Percentiles rank a stretch among this genome's conserved stretches.
Conservation (phyloP, 768 basidiomycete genomes). For the Postia placenta region DNA sequence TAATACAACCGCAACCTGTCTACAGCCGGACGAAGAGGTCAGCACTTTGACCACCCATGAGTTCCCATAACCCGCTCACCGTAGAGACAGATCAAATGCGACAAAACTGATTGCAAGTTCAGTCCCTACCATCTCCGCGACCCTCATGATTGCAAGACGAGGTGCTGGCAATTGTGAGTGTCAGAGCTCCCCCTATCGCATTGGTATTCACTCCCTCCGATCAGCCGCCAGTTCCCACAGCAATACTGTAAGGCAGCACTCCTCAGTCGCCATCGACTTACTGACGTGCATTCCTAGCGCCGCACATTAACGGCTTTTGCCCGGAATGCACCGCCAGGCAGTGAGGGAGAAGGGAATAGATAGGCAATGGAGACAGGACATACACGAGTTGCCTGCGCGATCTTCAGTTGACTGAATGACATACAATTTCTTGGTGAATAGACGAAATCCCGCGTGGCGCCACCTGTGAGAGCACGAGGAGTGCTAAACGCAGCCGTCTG, state of each 20-base stretch:
- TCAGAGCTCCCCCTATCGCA: too few species aligned
- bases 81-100: slow-evolving; percentile 1
- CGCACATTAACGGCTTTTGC: slow-evolving; percentile 55
- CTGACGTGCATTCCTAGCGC: slow-evolving; percentile 32
- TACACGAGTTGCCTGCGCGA: too few species aligned
- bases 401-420: too few species aligned
- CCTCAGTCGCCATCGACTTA: slow-evolving; percentile 3
- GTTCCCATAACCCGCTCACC: too few species aligned
- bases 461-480: too few species aligned
- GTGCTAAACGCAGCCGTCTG: too few species aligned
- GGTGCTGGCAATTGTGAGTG: slow-evolving; percentile 46
- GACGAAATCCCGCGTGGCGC: too few species aligned
- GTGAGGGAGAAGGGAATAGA: too few species aligned
- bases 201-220: slow-evolving; percentile 7
- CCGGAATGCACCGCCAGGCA: slow-evolving; percentile 35
- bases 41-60: slow-evolving; percentile 3
- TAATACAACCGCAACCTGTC: too few species aligned
- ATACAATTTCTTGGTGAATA: too few species aligned
- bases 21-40: slow-evolving; percentile 34
- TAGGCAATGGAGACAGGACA: too few species aligned
- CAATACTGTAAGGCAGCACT: slow-evolving; percentile 43
- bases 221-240: slow-evolving; percentile 30
- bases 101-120: slow-evolving; percentile 37
- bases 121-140: slow-evolving; percentile 43
- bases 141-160: slow-evolving; percentile 41